These are phyloP conservation scores for Boletus mariae DNA, from an alignment of 1,284 basidiomycete species.

Conservation along the genomic window DNA sequence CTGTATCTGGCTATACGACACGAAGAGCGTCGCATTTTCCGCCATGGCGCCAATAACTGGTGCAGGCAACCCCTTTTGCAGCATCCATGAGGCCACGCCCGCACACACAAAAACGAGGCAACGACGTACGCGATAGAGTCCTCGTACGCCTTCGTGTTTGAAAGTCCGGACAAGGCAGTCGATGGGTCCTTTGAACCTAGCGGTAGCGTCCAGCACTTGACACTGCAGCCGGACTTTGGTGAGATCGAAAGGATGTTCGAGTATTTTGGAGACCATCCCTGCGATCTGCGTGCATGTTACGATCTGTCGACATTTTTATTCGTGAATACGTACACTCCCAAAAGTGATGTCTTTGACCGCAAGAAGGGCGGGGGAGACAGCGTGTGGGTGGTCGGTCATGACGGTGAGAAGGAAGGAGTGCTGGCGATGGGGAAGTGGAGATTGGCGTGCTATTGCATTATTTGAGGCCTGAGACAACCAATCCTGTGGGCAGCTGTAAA, in stretches of 20 bases:
- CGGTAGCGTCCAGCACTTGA: constrained; percentile 71
- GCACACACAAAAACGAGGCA: not conserved
- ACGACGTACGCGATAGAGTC: constrained; percentile 77
- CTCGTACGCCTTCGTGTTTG: constrained; percentile 75
- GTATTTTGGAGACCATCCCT: constrained; percentile 71
- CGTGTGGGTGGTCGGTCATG: constrained; percentile 24
- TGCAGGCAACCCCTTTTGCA: constrained; percentile 81
- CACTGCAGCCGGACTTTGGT: constrained; percentile 85
- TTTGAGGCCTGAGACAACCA: constrained; percentile 15
- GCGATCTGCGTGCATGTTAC: constrained; percentile 47
- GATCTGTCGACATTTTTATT: not conserved
- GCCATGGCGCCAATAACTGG: constrained; percentile 90
- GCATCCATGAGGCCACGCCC: not conserved
- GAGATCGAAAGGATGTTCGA: constrained; percentile 73
- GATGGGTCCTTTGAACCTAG: constrained; percentile 77
- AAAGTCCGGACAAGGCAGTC: constrained; percentile 85
- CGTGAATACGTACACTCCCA: constrained; percentile 42
- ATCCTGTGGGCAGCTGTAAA: constrained; percentile 20
- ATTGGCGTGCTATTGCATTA: constrained; percentile 26
- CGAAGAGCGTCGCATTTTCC: constrained; percentile 88
- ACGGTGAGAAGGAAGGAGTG: not conserved
- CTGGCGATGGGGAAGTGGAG: not conserved
- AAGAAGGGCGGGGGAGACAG: constrained; percentile 25
- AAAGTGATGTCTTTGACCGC: constrained; percentile 47
- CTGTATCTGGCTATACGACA: constrained; percentile 86